A percentile compares a stretch with the other conserved stretches of the same genome.
These are phyloP conservation scores for Cryphonectria parasitica DNA, from an alignment of 2,329 filamentous ascomycete genomes.

Conservation along the genomic window DNA sequence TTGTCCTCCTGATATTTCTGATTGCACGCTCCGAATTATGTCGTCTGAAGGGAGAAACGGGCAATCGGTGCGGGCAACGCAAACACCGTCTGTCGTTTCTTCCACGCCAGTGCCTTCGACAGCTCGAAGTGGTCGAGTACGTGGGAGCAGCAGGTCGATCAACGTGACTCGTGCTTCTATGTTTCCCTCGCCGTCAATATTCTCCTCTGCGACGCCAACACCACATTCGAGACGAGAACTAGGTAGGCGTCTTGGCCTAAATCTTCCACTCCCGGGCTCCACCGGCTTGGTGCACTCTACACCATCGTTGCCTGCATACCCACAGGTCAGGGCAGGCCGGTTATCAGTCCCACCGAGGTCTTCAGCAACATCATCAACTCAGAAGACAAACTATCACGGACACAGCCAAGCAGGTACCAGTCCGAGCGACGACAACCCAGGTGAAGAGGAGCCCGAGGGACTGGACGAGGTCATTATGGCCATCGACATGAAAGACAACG, in stretches of 20 bases:
- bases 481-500: conserved; percentile 72
- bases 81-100: conserved; percentile 19
- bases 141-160: conserved; percentile 16
- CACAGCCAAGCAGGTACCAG: background rate
- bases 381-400: conserved; percentile 9
- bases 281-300: conserved; percentile 16
- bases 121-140: conserved; percentile 6
- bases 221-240: conserved; percentile 8
- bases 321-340: conserved; percentile 8
- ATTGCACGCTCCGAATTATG: conserved; percentile 5
- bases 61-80: conserved; percentile 11
- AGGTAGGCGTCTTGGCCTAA: background rate
- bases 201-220: conserved; percentile 16
- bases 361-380: conserved; percentile 8
- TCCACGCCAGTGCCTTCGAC: conserved; percentile 6
- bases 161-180: conserved; percentile 1
- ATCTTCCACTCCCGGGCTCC: background rate
- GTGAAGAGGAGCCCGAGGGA: conserved; percentile 34
- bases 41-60: conserved; percentile 2
- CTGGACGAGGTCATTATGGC: conserved; percentile 78
- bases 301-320: conserved; percentile 21
- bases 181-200: conserved; percentile 23
- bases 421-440: conserved; percentile 4
- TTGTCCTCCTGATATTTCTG: background rate
- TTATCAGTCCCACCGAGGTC: conserved; percentile 11